Conservation (phyloP, 139 green algal genomes). For the Chlorella sp. region DNA sequence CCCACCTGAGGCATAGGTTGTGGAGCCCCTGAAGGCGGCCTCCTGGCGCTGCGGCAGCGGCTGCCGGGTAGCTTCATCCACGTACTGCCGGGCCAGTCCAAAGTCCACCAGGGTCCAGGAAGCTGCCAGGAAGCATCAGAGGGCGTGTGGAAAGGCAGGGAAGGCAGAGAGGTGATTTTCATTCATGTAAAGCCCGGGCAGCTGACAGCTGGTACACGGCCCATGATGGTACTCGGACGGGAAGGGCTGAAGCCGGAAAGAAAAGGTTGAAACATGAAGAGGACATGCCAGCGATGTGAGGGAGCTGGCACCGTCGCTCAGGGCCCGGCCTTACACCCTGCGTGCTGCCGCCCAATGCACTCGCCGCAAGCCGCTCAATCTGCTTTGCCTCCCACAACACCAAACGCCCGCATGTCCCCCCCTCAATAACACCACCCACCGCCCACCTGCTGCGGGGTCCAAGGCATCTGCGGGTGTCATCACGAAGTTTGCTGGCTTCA, state of each 20-base stretch:
- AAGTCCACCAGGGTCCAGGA: slow-evolving; percentile 81
- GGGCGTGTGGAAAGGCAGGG: background rate
- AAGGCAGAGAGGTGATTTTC: background rate
- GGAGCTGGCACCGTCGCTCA: no score
- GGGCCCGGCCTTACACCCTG: no score
- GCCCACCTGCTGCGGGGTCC: background rate
- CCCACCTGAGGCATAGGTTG: slow-evolving; percentile 75
- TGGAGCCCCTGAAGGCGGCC: slow-evolving; percentile 81
- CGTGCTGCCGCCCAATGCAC: no score
- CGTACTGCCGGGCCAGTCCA: slow-evolving; percentile 72
- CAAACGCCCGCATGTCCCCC: no score
- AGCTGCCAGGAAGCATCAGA: background rate
- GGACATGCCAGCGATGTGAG: no score
- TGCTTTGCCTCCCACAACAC: background rate
- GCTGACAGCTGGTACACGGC: no score
- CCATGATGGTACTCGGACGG: no score
- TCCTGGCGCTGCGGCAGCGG: slow-evolving; percentile 60
- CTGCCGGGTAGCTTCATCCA: slow-evolving; percentile 41
- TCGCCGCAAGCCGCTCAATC: no score
- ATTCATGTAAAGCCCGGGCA: no score
- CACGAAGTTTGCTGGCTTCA: slow-evolving; percentile 90
- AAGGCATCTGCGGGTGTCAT: slow-evolving; percentile 9
- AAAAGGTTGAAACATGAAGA: no score
- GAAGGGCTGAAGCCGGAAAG: no score
- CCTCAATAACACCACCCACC: no score